Evolutionary conservation across 805 yeast genomes (phyloP).

Genomic region (Candida cerambycidarum): DNA sequence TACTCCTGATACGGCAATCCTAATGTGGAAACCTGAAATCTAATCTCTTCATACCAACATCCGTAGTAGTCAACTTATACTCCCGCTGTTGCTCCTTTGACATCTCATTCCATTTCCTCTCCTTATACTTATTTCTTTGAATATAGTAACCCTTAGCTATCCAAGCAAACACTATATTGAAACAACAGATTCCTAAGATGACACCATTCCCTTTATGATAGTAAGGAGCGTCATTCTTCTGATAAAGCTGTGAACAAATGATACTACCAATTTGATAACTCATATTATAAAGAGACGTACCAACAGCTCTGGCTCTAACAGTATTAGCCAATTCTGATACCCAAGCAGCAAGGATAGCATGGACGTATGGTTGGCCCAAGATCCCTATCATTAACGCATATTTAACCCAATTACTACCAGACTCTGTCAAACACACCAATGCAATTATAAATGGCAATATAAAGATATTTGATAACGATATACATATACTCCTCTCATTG

Average conservation of each 20-base stretch:
- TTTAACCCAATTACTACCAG: slow-evolving; percentile 60
- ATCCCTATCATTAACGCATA: slow-evolving; percentile 42
- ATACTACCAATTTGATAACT: slow-evolving; percentile 18
- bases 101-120: slow-evolving; percentile 20
- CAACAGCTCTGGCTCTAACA: slow-evolving; percentile 22
- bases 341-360: slow-evolving; percentile 27
- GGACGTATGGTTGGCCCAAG: slow-evolving; percentile 19
- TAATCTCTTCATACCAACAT: slow-evolving; percentile 58
- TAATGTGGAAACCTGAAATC: slow-evolving; percentile 45
- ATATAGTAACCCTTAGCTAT: slow-evolving; percentile 22
- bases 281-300: slow-evolving; percentile 26
- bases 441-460: slow-evolving; percentile 64
- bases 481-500: slow-evolving; percentile 29
- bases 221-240: slow-evolving; percentile 25
- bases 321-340: slow-evolving; percentile 22
- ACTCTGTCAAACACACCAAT: slow-evolving; percentile 65
- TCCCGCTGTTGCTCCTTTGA: slow-evolving; percentile 17
- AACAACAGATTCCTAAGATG: slow-evolving; percentile 19
- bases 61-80: slow-evolving; percentile 39
- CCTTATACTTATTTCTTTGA: slow-evolving; percentile 20
- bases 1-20: too few relatives aligned
- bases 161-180: slow-evolving; percentile 20
- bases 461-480: slow-evolving; percentile 53
- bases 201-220: slow-evolving; percentile 25
- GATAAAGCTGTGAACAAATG: slow-evolving; percentile 21